Evolutionary conservation across 2,329 filamentous ascomycete species (phyloP), one percentile per base, ranked within the genome.

Genomic region (Tolypocladium pustulatum): DNA sequence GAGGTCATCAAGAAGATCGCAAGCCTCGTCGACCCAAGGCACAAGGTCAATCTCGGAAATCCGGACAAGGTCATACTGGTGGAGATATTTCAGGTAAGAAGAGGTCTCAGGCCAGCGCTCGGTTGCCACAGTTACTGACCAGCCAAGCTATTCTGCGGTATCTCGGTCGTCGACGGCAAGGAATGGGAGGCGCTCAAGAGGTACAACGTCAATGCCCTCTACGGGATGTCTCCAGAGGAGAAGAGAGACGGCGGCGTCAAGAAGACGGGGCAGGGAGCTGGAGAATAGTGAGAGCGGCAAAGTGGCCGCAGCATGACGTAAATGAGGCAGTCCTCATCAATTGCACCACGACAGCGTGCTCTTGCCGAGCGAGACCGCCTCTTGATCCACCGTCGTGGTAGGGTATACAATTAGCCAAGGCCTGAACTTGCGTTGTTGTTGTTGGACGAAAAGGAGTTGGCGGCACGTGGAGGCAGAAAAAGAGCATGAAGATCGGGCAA

Each of bases 21-120:
- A 5, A 75, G 77, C 43, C 74, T 86, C 36, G 82, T 91, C 61
- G 84, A 85, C 55, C 75, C 79, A 12, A 79, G 79, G 43, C 90
- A 94, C 73, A 88, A 86, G 66, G 90, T 94, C 60, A 85, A 92
- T 66, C 80, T 95, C n/a, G 82, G 79, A 54, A 81, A 79, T n/a
- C 89, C 89, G 38, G 89, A 93, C 73, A 84, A 90, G 68, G 83
- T 92, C 37, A 87, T 94, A 64, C 74, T 93, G 61, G 84, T 94
- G 59, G 89, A 94, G 66, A 81, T 94, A 59, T 93, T 88, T 71
- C 85, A 91, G 81, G 89, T 90, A 79, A 63, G 72, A 58, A 53
- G 20, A 53, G 2, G 9, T 15, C 10, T 22, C 30, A n/a, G 30
- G 9, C 10, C 32, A 5, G 17, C 10, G 10, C 30, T 30, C 9